Conservation (phyloP, 2,329 filamentous ascomycete genomes). For the Phoma sp. region DNA sequence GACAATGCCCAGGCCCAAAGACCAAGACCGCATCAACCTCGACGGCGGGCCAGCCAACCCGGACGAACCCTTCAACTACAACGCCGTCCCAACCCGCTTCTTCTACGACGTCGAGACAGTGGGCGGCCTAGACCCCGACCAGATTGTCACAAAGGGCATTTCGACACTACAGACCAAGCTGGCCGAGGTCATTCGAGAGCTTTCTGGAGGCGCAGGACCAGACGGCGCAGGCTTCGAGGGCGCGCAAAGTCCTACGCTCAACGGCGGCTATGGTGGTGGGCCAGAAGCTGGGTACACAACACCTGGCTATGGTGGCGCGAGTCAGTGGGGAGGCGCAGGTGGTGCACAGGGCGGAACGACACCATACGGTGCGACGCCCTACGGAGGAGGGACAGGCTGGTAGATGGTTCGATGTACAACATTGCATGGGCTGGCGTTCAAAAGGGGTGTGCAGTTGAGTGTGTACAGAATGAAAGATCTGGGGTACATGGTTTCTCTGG, state of each 20-base stretch:
- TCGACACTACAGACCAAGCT: constrained; percentile 89
- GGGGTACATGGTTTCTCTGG: not conserved
- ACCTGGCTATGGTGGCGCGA: constrained; percentile 62
- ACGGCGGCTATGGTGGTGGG: constrained; percentile 60
- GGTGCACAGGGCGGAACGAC: constrained; percentile 52
- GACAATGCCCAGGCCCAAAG: constrained; percentile 71
- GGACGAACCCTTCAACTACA: constrained; percentile 88
- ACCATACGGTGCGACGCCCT: constrained; percentile 67
- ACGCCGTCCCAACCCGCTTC: constrained; percentile 82
- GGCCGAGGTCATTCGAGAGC: constrained; percentile 73
- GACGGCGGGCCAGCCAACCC: constrained; percentile 76
- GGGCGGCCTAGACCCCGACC: constrained; percentile 86
- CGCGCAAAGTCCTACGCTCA: constrained; percentile 67
- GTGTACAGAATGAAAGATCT: not conserved
- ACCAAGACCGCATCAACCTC: constrained; percentile 79
- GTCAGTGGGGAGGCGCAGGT: constrained; percentile 67
- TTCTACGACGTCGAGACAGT: constrained; percentile 93
- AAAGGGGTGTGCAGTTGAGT: constrained; percentile 3
- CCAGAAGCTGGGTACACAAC: constrained; percentile 71
- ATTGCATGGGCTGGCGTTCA: constrained; percentile 40
- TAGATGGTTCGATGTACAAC: constrained; percentile 21
- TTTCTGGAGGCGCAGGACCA: constrained; percentile 62
- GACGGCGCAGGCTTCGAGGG: constrained; percentile 64
- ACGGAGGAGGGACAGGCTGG: constrained; percentile 51
- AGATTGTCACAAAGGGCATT: constrained; percentile 88